Conservation (phyloP, 2,329 filamentous ascomycete species). For the Colletotrichum graminicola region DNA sequence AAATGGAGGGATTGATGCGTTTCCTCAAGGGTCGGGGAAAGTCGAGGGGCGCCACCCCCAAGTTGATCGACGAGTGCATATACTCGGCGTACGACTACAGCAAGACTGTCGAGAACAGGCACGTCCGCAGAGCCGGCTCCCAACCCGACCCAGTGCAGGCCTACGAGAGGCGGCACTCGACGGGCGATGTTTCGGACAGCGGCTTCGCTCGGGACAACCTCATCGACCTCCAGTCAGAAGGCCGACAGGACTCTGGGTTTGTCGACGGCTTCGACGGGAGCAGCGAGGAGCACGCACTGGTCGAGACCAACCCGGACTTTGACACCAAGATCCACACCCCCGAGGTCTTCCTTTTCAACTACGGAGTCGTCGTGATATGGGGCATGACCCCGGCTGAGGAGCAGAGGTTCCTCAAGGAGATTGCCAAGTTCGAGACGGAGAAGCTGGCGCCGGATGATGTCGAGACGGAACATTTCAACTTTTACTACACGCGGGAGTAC, state of each 20-base stretch:
- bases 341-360: slow-evolving; percentile 96
- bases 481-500: slow-evolving; percentile 98
- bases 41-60: slow-evolving; percentile 83
- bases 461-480: slow-evolving; percentile 98
- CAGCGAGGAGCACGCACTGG: slow-evolving; percentile 49
- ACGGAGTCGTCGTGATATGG: slow-evolving; percentile 98
- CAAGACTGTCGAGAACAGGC: slow-evolving; percentile 56
- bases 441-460: slow-evolving; percentile 90
- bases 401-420: slow-evolving; percentile 90
- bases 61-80: slow-evolving; percentile 96
- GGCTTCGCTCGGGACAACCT: slow-evolving; percentile 70
- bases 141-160: slow-evolving; percentile 56
- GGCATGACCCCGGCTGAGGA: slow-evolving; percentile 95
- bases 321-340: slow-evolving; percentile 91
- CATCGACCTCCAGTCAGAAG: slow-evolving; percentile 68
- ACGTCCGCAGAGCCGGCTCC: slow-evolving; percentile 46
- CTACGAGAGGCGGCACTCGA: slow-evolving; percentile 79
- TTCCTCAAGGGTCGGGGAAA: slow-evolving; percentile 89
- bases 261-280: slow-evolving; percentile 47
- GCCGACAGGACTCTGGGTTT: slow-evolving; percentile 49
- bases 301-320: slow-evolving; percentile 74
- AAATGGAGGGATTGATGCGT: slow-evolving; percentile 88
- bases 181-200: slow-evolving; percentile 74
- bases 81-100: slow-evolving; percentile 93
- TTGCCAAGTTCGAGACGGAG: slow-evolving; percentile 93